phyloP scores from a whole-genome alignment of 2,329 filamentous ascomycete genomes.

The Plectosphaerella plurivora region DNA sequence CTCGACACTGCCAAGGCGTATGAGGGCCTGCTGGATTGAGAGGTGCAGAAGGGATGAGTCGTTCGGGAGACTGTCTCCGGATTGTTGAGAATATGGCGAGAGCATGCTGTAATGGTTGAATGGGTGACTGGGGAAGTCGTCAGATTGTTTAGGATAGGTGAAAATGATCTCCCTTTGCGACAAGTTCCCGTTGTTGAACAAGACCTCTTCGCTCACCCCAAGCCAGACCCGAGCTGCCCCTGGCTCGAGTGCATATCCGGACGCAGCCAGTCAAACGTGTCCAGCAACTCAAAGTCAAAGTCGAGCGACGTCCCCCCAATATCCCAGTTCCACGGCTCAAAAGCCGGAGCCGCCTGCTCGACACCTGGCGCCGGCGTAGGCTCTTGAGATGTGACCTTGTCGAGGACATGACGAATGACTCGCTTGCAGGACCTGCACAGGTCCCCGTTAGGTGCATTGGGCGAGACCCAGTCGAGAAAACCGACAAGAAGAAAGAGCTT shows the following conservation, averaged over 20 bases:
- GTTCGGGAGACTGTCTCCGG: too few species aligned
- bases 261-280: constrained; percentile 44
- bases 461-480: constrained; percentile 46
- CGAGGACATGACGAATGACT: constrained; percentile 46
- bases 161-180: too few species aligned
- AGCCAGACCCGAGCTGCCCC: not conserved
- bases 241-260: constrained; percentile 7
- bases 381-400: constrained; percentile 30
- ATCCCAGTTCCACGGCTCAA: constrained; percentile 28
- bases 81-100: too few species aligned
- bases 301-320: constrained; percentile 18
- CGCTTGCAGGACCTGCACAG: constrained; percentile 40
- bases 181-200: too few species aligned
- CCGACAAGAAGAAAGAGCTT: constrained; percentile 46
- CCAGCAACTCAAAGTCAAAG: constrained; percentile 43
- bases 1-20: constrained; percentile 9
- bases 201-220: too few species aligned
- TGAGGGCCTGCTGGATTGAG: not conserved
- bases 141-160: too few species aligned
- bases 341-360: not conserved
- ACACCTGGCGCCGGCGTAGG: constrained; percentile 9
- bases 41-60: too few species aligned
- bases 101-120: too few species aligned
- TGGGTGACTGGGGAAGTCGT: too few species aligned
- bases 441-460: constrained; percentile 42